Conservation (phyloP, 306 rosid genomes). For the Fragaria ananassa region DNA sequence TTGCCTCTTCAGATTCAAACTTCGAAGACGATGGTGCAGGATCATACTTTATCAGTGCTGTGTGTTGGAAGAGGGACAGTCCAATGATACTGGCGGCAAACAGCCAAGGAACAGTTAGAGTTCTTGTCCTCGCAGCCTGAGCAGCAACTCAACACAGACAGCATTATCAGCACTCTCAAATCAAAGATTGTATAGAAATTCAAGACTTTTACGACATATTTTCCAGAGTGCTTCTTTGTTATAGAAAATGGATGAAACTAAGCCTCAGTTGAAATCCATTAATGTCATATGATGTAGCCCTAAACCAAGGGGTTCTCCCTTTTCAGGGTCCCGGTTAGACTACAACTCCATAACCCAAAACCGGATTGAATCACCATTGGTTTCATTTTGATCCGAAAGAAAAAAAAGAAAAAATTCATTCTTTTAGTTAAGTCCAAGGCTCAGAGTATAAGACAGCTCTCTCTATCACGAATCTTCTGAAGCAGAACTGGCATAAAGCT, state of each 20-base stretch:
- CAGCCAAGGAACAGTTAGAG: constrained; percentile 86
- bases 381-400: neutral
- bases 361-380: constrained; percentile 33
- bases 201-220: too few relatives aligned
- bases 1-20: constrained; percentile 53
- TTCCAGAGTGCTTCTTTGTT: neutral
- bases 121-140: constrained; percentile 82
- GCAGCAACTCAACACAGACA: neutral
- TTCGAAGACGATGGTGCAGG: constrained; percentile 55
- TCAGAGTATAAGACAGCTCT: constrained; percentile 75
- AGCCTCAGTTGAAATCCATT: constrained; percentile 50
- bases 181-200: neutral
- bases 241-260: neutral
- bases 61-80: constrained; percentile 93
- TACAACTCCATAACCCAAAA: constrained; percentile 34
- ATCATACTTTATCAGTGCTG: constrained; percentile 84
- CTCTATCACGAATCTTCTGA: constrained; percentile 71
- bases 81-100: constrained; percentile 80
- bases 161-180: neutral
- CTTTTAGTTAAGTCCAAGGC: constrained; percentile 13
- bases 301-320: constrained; percentile 88
- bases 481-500: constrained; percentile 99
- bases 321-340: constrained; percentile 58
- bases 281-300: constrained; percentile 40
- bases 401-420: neutral